Conservation (phyloP, 1,284 basidiomycete genomes). For the Malassezia pachydermatis region DNA sequence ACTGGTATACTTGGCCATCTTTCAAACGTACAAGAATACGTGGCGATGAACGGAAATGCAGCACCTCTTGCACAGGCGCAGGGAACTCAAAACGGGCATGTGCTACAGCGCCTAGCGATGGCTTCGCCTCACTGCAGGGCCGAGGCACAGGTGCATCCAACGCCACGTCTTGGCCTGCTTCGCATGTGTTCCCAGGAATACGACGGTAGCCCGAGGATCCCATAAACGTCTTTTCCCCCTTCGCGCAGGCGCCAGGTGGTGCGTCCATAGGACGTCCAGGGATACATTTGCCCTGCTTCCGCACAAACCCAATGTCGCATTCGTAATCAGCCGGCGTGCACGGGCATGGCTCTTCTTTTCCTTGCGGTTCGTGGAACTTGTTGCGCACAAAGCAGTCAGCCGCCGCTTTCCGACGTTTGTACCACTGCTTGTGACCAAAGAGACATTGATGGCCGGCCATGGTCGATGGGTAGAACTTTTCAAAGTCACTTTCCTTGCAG, state of each 20-base stretch:
- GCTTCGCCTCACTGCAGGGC: constrained; percentile 56
- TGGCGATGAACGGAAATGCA: constrained; percentile 63
- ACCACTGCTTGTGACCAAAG: constrained; percentile 98
- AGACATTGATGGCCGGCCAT: constrained; percentile 58
- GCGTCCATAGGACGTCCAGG: constrained; percentile 75
- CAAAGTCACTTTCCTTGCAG: constrained; percentile 67
- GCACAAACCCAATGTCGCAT: constrained; percentile 82
- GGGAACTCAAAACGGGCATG: constrained; percentile 59
- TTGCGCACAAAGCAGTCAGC: constrained; percentile 84
- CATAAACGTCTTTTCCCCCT: constrained; percentile 58
- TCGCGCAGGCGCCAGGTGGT: constrained; percentile 63
- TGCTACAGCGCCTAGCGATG: constrained; percentile 48
- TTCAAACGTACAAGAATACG: constrained; percentile 72
- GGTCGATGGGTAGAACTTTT: constrained; percentile 73
- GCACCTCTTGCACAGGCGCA: constrained; percentile 61
- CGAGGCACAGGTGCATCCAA: constrained; percentile 66
- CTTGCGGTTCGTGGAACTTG: constrained; percentile 53
- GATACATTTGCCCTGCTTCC: constrained; percentile 61
- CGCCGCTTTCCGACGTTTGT: constrained; percentile 68
- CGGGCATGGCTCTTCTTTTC: constrained; percentile 68
- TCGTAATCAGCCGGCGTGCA: constrained; percentile 85
- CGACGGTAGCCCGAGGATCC: constrained; percentile 85
- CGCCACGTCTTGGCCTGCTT: constrained; percentile 51
- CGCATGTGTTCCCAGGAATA: constrained; percentile 85
- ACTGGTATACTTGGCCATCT: constrained; percentile 79